Base-by-base conservation (phyloP, 805 yeast species). In the Torulaspora gathmanii region DNA sequence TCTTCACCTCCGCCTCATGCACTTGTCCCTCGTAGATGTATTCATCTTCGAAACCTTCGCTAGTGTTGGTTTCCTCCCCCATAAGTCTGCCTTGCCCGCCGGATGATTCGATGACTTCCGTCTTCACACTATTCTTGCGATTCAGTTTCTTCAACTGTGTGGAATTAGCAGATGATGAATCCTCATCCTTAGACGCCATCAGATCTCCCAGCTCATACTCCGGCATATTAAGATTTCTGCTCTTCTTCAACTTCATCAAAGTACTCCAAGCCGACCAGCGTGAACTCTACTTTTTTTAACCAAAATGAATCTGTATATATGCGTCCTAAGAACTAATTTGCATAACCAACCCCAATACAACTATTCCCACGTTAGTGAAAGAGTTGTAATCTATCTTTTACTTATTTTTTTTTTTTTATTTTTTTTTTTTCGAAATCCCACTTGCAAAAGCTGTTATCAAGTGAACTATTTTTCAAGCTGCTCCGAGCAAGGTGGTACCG, bases 1-100 rank as follows among this genome's bases (percentile, higher is more conserved):
- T 70, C 55, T 77, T 75, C 45, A 79, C 81, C 55, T 77, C 73
- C 2, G 70, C 65, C 19, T 68, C 65, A 28, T 57, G 55, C 8
- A 64, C 63, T 17, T 50, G 50, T 1, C 65, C 67, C 26, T 52
- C 42, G 16, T 49, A 45, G 12, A 27, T 37, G 25, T 39, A 40
- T 11, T 28, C 44, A 3, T 41, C 43, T 2, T 35, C 45, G 6
- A 39, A 33, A 9, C 26, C 40, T 11, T 26, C 43, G 1, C 37
- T 39, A 3, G 39, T 33, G 16, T 29, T 37, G 1, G 39, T 37
- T 4, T 15, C 23, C 22, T 16, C 19, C 16, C 25, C 46, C 23
- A 27, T 33, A 11, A 42, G 10, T 10, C 30, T 37, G 9, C 40
- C 39, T 10, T 16, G 27, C 7, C 19, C 27, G 5, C 15, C 44